Percentiles rank a stretch among this genome's conserved stretches.
These are phyloP conservation scores for Fomitopsis schrenkii DNA, from an alignment of 1,284 basidiomycete species.

Conservation along the genomic window DNA sequence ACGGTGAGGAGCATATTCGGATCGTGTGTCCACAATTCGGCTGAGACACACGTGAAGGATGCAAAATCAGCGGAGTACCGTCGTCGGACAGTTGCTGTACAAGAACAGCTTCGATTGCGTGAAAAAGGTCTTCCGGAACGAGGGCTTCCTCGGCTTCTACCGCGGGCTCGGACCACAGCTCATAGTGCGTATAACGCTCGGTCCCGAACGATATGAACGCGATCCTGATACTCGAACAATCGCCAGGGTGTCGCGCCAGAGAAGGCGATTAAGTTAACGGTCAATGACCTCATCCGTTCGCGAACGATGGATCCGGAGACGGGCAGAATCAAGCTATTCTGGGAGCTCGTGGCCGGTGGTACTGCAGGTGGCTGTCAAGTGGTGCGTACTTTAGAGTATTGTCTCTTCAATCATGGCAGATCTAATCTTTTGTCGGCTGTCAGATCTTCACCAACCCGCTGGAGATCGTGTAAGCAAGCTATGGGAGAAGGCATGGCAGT, in stretches of 20 bases:
- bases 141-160: slow-evolving; percentile 95
- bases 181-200: slow-evolving; percentile 50
- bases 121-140: slow-evolving; percentile 90
- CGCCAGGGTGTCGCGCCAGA: slow-evolving; percentile 93
- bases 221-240: neutral
- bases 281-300: slow-evolving; percentile 90
- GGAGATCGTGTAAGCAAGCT: slow-evolving; percentile 74
- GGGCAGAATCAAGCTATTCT: slow-evolving; percentile 81
- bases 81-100: slow-evolving; percentile 93
- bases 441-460: slow-evolving; percentile 95
- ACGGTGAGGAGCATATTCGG: slow-evolving; percentile 37
- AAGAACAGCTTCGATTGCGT: slow-evolving; percentile 95
- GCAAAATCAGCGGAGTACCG: slow-evolving; percentile 95
- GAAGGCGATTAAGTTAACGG: slow-evolving; percentile 95
- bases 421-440: slow-evolving; percentile 2
- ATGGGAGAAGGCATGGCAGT: neutral
- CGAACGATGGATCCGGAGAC: slow-evolving; percentile 91
- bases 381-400: slow-evolving; percentile 45
- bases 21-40: neutral
- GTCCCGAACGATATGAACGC: slow-evolving; percentile 42
- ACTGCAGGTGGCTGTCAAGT: slow-evolving; percentile 97
- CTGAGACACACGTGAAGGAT: slow-evolving; percentile 50
- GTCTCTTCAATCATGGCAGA: slow-evolving; percentile 7
- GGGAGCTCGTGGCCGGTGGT: slow-evolving; percentile 93
- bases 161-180: slow-evolving; percentile 94